Conservation (phyloP, 1,139 yeast genomes). For the Blastobotrys arbuscula region DNA sequence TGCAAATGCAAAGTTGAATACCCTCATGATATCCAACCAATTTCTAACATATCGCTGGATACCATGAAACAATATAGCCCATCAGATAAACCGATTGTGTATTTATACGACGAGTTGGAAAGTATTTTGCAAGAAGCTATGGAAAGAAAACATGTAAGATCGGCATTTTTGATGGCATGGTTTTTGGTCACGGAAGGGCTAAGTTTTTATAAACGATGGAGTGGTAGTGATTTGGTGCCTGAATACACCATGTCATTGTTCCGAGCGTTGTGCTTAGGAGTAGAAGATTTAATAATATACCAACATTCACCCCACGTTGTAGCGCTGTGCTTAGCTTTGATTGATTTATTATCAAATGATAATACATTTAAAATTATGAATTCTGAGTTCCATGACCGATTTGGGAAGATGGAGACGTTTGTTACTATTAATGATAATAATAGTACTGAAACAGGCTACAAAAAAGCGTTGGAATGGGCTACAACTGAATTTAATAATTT, state of each 20-base stretch:
- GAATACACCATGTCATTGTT: neutral
- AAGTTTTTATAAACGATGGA: neutral
- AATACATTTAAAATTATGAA: no score
- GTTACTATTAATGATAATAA: neutral
- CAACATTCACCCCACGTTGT: no score
- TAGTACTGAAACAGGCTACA: neutral
- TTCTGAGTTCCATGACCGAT: no score
- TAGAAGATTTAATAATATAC: no score
- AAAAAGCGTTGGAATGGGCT: neutral
- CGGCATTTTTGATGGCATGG: neutral
- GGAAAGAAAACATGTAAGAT: neutral
- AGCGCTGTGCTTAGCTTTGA: no score
- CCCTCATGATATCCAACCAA: neutral
- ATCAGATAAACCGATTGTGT: neutral
- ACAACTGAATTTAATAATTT: neutral
- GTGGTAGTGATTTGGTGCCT: neutral
- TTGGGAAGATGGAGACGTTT: no score
- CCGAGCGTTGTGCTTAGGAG: neutral
- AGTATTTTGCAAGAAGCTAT: neutral
- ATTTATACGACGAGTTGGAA: neutral
- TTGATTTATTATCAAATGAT: no score
- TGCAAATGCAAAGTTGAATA: slow-evolving; percentile 3
- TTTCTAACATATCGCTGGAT: neutral
- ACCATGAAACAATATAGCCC: no score
- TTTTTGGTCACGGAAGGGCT: neutral